phyloP scores from a whole-genome alignment of 2,329 filamentous ascomycete species.

The Endoconidiophora polonica region DNA sequence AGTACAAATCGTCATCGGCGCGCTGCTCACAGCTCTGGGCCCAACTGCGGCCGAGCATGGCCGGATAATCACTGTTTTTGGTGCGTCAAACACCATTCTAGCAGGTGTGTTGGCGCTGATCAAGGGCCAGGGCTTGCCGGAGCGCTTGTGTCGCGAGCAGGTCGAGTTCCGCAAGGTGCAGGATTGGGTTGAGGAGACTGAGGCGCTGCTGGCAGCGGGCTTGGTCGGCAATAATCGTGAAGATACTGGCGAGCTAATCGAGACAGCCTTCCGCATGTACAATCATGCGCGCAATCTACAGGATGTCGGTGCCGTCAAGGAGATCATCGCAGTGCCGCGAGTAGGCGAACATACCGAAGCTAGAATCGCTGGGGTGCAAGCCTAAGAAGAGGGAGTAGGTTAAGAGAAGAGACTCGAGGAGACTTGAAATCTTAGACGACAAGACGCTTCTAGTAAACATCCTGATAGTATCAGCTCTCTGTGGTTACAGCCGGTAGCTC shows the following conservation, averaged over 20 bases:
- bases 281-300: constrained; percentile 20
- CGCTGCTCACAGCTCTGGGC: constrained; percentile 29
- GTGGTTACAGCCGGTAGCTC: too few relatives aligned
- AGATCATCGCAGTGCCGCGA: not conserved
- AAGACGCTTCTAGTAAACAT: too few relatives aligned
- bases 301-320: constrained; percentile 6
- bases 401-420: too few relatives aligned
- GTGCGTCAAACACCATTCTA: constrained; percentile 44
- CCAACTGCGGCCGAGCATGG: constrained; percentile 31
- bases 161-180: constrained; percentile 29
- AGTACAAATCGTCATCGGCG: constrained; percentile 30
- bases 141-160: constrained; percentile 29
- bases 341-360: not conserved
- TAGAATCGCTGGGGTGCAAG: too few relatives aligned
- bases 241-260: constrained; percentile 27
- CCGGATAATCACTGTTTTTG: constrained; percentile 37
- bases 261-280: constrained; percentile 27
- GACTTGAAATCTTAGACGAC: too few relatives aligned
- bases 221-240: constrained; percentile 25
- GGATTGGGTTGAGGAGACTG: constrained; percentile 38
- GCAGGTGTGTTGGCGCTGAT: constrained; percentile 43
- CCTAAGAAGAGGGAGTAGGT: too few relatives aligned
- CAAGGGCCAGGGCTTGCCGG: constrained; percentile 33
- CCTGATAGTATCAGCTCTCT: too few relatives aligned
- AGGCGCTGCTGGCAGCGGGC: constrained; percentile 26